Percentiles rank a stretch among this genome's conserved stretches.
phyloP scores from a whole-genome alignment of 2,329 filamentous ascomycete species.

The Arthroderma sp. region DNA sequence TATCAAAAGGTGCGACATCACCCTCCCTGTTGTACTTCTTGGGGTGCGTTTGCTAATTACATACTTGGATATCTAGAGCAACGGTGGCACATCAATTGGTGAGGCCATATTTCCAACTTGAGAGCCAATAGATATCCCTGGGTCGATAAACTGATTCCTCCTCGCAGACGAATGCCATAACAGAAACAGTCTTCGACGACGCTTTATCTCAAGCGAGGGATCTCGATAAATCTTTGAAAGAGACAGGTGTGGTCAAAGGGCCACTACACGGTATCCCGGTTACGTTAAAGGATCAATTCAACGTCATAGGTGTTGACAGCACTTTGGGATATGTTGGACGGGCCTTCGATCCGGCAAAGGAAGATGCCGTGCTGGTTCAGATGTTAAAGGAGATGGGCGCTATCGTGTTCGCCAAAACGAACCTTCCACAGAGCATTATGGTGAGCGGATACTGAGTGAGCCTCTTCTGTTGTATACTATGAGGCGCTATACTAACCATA shows the following conservation, averaged over 20 bases:
- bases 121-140: too few species aligned
- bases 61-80: constrained; percentile 9
- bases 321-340: constrained; percentile 13
- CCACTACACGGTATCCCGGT: constrained; percentile 19
- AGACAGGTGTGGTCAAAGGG: constrained; percentile 23
- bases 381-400: constrained; percentile 42
- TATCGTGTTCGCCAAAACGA: constrained; percentile 43
- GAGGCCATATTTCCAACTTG: background rate
- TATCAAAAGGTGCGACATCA: constrained; percentile 11
- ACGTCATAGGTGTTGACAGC: constrained; percentile 10
- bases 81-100: constrained; percentile 17
- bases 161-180: too few species aligned
- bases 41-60: too few species aligned
- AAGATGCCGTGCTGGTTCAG: constrained; percentile 36
- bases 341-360: constrained; percentile 3
- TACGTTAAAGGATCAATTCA: constrained; percentile 18
- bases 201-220: constrained; percentile 15
- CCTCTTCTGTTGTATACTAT: background rate
- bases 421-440: constrained; percentile 21
- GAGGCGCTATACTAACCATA: constrained; percentile 14
- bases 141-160: too few species aligned
- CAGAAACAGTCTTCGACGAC: constrained; percentile 16
- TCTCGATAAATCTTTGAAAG: constrained; percentile 25
- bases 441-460: background rate
- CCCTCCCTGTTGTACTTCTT: too few species aligned